These are phyloP conservation scores for Phytophthora citricola DNA, from an alignment of 352 stramenopile genomes.

Conservation along the genomic window DNA sequence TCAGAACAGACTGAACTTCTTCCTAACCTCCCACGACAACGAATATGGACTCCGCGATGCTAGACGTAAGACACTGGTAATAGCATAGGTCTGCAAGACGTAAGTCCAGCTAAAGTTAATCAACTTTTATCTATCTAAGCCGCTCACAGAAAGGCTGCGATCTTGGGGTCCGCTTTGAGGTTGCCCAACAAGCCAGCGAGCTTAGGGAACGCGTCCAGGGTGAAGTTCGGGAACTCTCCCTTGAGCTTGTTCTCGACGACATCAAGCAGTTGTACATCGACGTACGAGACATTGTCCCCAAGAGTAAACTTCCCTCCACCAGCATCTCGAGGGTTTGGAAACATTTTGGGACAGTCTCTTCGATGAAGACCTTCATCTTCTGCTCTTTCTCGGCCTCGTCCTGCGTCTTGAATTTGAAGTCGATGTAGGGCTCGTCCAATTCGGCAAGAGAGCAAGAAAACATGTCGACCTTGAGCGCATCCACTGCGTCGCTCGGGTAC, in stretches of 20 bases:
- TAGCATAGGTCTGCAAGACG: no score
- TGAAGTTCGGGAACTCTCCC: constrained; percentile 29
- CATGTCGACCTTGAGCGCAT: constrained; percentile 41
- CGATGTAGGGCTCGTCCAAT: constrained; percentile 12
- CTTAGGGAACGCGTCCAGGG: constrained; percentile 50
- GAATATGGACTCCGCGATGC: no score
- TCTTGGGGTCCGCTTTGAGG: constrained; percentile 45
- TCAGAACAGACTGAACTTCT: no score
- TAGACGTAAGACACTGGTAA: no score
- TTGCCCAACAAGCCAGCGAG: constrained; percentile 43
- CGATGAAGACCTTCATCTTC: constrained; percentile 48
- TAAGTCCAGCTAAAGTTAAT: no score
- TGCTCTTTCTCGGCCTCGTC: constrained; percentile 48
- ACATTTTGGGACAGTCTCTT: constrained; percentile 43
- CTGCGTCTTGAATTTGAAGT: constrained; percentile 35
- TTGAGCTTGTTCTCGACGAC: constrained; percentile 49
- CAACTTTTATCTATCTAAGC: no score
- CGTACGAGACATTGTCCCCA: constrained; percentile 47
- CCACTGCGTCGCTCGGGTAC: constrained; percentile 37
- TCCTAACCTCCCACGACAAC: no score
- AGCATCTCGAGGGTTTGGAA: constrained; percentile 50
- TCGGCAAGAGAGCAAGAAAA: constrained; percentile 33
- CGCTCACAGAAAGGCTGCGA: constrained; percentile 48
- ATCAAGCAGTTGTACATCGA: constrained; percentile 56
- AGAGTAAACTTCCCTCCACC: constrained; percentile 58